Conservation (phyloP, 2,329 filamentous ascomycete species). For the Parasarocladium wereldwijsianum region DNA sequence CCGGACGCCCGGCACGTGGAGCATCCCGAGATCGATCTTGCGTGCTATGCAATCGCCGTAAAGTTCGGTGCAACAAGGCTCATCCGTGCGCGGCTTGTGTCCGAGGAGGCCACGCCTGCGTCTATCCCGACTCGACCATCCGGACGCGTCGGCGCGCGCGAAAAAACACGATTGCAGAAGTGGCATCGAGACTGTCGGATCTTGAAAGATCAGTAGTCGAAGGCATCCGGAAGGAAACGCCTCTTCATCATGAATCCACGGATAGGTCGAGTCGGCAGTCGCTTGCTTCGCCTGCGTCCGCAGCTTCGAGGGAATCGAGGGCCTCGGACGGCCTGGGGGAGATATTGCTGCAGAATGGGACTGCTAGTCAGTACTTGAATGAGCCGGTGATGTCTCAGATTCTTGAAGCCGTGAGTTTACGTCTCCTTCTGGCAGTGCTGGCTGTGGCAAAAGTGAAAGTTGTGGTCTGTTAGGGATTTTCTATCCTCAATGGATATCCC, state of each 20-base stretch:
- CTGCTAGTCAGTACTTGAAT: conserved; percentile 2
- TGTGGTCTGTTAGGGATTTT: no score
- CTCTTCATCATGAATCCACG: not conserved
- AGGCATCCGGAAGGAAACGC: no score
- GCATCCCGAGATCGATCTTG: conserved; percentile 2
- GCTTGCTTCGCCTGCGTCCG: no score
- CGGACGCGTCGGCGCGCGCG: conserved; percentile 1
- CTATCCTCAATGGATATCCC: not conserved
- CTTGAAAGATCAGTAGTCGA: conserved; percentile 2
- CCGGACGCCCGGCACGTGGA: no score
- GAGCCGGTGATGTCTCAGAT: conserved; percentile 1
- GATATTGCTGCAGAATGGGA: conserved; percentile 2
- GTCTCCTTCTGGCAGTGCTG: no score
- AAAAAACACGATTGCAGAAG: conserved; percentile 2
- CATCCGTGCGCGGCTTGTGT: conserved; percentile 2
- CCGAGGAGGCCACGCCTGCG: conserved; percentile 1
- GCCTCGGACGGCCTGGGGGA: not conserved
- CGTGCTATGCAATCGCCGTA: conserved; percentile 1
- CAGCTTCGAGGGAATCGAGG: no score
- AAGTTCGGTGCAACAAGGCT: conserved; percentile 3
- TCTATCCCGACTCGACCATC: not conserved
- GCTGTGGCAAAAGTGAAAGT: no score
- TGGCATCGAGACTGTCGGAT: not conserved
- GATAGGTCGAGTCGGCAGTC: not conserved
- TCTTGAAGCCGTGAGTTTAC: conserved; percentile 3